phyloP scores from a whole-genome alignment of 768 basidiomycete genomes.

The Auricularia sp. region DNA sequence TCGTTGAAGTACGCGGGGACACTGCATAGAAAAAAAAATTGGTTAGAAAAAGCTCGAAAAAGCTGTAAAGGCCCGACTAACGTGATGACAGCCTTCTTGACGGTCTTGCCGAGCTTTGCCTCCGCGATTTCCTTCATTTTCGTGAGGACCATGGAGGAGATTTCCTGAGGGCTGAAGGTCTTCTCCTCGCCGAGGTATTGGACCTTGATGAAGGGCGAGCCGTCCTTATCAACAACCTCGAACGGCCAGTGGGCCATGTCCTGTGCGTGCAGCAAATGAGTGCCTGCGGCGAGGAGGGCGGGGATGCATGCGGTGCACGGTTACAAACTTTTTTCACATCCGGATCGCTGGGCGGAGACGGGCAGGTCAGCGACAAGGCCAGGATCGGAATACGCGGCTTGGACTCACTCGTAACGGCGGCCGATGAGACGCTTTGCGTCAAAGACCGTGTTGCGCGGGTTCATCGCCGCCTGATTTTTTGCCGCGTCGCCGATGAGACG shows the following conservation, averaged over 20 bases:
- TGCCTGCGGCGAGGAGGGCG: background rate
- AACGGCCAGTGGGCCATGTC: slow-evolving; percentile 98
- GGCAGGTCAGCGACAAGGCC: slow-evolving; percentile 26
- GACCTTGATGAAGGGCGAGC: slow-evolving; percentile 94
- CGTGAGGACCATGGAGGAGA: slow-evolving; percentile 98
- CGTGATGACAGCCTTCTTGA: slow-evolving; percentile 98
- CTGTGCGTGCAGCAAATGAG: slow-evolving; percentile 52
- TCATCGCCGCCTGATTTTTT: slow-evolving; percentile 98
- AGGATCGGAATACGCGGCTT: slow-evolving; percentile 24
- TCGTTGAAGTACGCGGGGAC: slow-evolving; percentile 99
- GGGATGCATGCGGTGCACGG: background rate
- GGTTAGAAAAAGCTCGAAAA: background rate
- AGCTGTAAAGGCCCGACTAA: slow-evolving; percentile 3
- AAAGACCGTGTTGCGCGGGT: slow-evolving; percentile 93
- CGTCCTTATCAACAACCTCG: slow-evolving; percentile 91
- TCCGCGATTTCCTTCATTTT: slow-evolving; percentile 99
- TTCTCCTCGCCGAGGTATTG: slow-evolving; percentile 92
- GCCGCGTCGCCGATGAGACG: slow-evolving; percentile 99
- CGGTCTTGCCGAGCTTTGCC: slow-evolving; percentile 95
- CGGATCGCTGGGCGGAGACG: slow-evolving; percentile 41
- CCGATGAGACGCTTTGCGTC: slow-evolving; percentile 98
- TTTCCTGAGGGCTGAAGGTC: slow-evolving; percentile 95
- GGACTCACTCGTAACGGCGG: slow-evolving; percentile 56
- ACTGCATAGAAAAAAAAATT: slow-evolving; percentile 22
- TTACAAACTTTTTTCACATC: slow-evolving; percentile 41